Evolutionary conservation across 768 basidiomycete species (phyloP).

Genomic region (Lentinus brumalis): DNA sequence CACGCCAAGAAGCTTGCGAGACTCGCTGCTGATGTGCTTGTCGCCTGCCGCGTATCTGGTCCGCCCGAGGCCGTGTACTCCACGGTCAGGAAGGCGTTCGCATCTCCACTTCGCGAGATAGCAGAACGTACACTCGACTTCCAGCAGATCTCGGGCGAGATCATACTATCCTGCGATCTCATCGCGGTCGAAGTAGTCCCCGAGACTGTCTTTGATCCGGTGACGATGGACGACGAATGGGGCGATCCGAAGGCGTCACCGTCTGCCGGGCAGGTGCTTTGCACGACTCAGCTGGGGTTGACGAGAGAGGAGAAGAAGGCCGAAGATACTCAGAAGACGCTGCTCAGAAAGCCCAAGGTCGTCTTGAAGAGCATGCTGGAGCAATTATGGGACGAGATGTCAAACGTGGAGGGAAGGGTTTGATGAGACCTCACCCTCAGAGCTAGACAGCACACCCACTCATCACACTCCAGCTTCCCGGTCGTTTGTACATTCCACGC

Average conservation of each 20-base stretch:
- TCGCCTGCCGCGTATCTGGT: background rate
- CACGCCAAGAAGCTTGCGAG: background rate
- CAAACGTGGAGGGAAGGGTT: background rate
- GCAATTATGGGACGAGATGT: background rate
- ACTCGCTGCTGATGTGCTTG: background rate
- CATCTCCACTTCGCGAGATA: background rate
- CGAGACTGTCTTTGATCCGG: background rate
- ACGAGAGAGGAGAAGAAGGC: background rate
- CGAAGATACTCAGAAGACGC: background rate
- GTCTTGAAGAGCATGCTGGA: background rate
- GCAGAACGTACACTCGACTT: slow-evolving; percentile 7
- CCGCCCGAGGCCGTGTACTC: background rate
- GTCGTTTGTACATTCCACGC: too few relatives aligned
- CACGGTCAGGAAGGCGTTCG: background rate
- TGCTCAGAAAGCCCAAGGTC: slow-evolving; percentile 10
- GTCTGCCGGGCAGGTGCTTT: background rate
- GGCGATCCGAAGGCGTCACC: background rate
- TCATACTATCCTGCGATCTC: slow-evolving; percentile 11
- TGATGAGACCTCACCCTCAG: too few relatives aligned
- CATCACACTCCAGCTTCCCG: too few relatives aligned
- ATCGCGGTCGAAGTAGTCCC: background rate
- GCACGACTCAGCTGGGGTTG: slow-evolving; percentile 7
- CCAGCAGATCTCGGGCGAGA: slow-evolving; percentile 10
- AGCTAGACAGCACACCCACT: too few relatives aligned
- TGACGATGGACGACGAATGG: slow-evolving; percentile 17